Evolutionary conservation across 176 grass and related monocot genomes (phyloP).

Genomic region (Zoysia japonica): DNA sequence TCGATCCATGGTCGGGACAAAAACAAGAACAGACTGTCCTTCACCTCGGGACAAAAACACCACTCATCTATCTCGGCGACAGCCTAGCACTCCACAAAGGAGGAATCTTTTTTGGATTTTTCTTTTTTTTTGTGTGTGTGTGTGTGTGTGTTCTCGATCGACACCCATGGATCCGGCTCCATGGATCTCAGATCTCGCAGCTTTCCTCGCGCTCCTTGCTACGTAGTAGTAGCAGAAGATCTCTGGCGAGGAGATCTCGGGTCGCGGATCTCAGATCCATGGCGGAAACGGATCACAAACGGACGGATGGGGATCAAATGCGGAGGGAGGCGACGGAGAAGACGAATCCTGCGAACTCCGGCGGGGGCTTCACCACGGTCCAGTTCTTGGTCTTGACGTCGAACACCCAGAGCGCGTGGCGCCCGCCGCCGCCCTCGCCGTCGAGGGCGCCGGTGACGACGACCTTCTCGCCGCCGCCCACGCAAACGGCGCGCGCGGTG

Average conservation of each 20-base stretch:
- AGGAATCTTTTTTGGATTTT: neutral
- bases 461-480: slow-evolving; percentile 43
- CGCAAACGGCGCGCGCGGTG: slow-evolving; percentile 48
- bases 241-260: no score
- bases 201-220: no score
- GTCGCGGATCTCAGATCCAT: no score
- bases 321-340: slow-evolving; percentile 53
- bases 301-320: slow-evolving; percentile 11
- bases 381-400: slow-evolving; percentile 49
- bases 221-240: no score
- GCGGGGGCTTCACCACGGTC: slow-evolving; percentile 44
- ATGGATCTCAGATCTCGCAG: no score
- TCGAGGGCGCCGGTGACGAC: slow-evolving; percentile 55
- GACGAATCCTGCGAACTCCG: slow-evolving; percentile 53
- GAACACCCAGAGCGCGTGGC: slow-evolving; percentile 58
- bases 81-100: neutral
- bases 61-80: neutral
- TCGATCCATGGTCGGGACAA: neutral
- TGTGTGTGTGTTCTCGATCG: no score
- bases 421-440: slow-evolving; percentile 26
- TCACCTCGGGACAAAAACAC: slow-evolving; percentile 41
- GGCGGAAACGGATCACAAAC: no score
- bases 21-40: slow-evolving; percentile 20
- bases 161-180: no score
- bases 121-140: neutral